Evolutionary conservation across 2,329 filamentous ascomycete species (phyloP).

Genomic region (Akanthomyces muscarius): DNA sequence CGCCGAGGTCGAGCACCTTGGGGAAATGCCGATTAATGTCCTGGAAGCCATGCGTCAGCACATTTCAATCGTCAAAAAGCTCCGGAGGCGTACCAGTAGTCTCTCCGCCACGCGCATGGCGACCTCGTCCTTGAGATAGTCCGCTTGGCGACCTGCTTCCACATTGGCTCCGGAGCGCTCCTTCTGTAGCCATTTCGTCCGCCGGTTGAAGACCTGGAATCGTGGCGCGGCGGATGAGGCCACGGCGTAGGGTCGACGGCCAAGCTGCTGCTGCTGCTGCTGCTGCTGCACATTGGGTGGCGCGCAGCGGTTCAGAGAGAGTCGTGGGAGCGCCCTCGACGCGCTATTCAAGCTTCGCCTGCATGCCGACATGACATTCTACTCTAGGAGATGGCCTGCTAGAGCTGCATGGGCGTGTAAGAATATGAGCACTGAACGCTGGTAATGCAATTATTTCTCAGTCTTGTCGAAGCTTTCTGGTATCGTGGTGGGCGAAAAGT

Average conservation of each 20-base stretch:
- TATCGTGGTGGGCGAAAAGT: background rate
- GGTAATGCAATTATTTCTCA: background rate
- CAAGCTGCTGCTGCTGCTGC: conserved; percentile 43
- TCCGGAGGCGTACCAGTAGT: conserved; percentile 55
- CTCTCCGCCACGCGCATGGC: conserved; percentile 80
- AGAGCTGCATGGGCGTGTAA: background rate
- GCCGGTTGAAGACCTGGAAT: conserved; percentile 87
- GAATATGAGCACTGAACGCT: background rate
- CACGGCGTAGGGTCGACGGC: conserved; percentile 64
- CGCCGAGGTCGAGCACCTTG: conserved; percentile 83
- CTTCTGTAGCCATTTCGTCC: conserved; percentile 85
- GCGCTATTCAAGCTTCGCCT: conserved; percentile 1
- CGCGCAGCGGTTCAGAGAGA: background rate
- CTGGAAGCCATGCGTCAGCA: conserved; percentile 37
- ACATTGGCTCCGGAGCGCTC: conserved; percentile 73
- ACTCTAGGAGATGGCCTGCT: background rate
- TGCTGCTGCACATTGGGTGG: conserved; percentile 40
- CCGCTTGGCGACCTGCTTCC: conserved; percentile 71
- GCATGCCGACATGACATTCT: conserved; percentile 17
- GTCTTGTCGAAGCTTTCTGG: background rate
- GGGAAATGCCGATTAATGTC: conserved; percentile 90
- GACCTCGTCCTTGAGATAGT: conserved; percentile 92
- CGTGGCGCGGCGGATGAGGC: conserved; percentile 72
- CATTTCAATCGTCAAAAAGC: background rate
- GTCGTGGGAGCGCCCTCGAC: conserved; percentile 6